Percentiles rank a stretch among this genome's conserved stretches.
These are phyloP conservation scores for Chlamydomonas applanata DNA, from an alignment of 139 green algal genomes.

Conservation along the genomic window DNA sequence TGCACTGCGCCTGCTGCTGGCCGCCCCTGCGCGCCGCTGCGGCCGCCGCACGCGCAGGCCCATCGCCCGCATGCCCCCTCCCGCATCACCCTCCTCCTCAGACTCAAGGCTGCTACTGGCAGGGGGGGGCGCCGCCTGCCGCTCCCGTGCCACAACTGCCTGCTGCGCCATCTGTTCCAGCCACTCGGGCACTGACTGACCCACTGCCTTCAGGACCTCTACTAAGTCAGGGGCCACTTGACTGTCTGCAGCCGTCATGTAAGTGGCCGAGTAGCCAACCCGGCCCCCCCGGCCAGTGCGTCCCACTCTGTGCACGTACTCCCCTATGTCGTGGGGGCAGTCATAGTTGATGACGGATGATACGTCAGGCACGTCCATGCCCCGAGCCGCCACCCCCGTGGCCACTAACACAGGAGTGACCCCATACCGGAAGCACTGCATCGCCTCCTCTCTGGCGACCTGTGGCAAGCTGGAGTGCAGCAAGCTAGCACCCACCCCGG, in stretches of 20 bases:
- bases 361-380: constrained; percentile 86
- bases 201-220: constrained; percentile 50
- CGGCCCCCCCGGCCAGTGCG: constrained; percentile 74
- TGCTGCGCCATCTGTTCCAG: constrained; percentile 12
- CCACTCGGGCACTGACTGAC: constrained; percentile 47
- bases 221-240: constrained; percentile 53
- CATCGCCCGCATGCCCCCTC: background rate
- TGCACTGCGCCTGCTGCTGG: background rate
- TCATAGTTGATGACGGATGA: constrained; percentile 83
- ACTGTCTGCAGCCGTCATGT: constrained; percentile 63
- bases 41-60: background rate
- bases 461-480: constrained; percentile 83
- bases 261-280: constrained; percentile 59
- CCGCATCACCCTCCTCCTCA: background rate
- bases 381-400: constrained; percentile 77
- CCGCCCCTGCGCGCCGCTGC: background rate
- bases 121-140: background rate
- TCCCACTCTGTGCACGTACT: constrained; percentile 72
- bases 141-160: no score
- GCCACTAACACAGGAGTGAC: constrained; percentile 81
- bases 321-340: constrained; percentile 51
- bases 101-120: background rate
- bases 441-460: constrained; percentile 81
- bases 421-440: constrained; percentile 84
- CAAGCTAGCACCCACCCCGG: constrained; percentile 62